Percentiles rank a stretch among this genome's conserved stretches.
Evolutionary conservation across 2,329 filamentous ascomycete species (phyloP).

Genomic region (Neonectria faginata): DNA sequence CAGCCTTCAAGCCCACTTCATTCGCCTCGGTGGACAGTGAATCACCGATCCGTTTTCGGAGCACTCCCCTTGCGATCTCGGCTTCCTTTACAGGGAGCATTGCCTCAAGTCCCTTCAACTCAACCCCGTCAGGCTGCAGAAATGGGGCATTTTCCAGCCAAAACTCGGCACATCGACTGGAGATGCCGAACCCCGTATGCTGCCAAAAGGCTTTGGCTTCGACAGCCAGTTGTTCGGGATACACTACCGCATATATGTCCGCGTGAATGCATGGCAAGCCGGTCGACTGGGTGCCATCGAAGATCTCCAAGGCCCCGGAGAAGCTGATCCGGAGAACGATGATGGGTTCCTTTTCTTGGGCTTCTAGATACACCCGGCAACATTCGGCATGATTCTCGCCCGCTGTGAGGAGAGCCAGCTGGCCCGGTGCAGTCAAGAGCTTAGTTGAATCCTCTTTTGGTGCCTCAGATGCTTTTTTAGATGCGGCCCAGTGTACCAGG

Average conservation of each 20-base stretch:
- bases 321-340: slow-evolving; percentile 29
- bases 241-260: slow-evolving; percentile 35
- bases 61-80: slow-evolving; percentile 14
- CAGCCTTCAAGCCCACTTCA: slow-evolving; percentile 47
- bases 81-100: slow-evolving; percentile 23
- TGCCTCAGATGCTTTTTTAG: background rate
- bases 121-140: slow-evolving; percentile 10
- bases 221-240: slow-evolving; percentile 25
- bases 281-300: background rate
- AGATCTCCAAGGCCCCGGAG: slow-evolving; percentile 16
- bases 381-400: slow-evolving; percentile 26
- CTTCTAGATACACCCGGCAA: slow-evolving; percentile 37
- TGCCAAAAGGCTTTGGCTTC: slow-evolving; percentile 49
- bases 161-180: slow-evolving; percentile 43
- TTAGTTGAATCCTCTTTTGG: background rate
- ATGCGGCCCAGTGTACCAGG: slow-evolving; percentile 35
- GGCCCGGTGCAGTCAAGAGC: background rate
- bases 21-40: slow-evolving; percentile 33
- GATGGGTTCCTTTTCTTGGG: background rate
- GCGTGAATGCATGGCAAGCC: background rate
- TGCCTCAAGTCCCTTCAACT: background rate
- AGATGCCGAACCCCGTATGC: slow-evolving; percentile 46
- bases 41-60: slow-evolving; percentile 37
- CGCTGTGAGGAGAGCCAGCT: slow-evolving; percentile 3
- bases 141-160: slow-evolving; percentile 44